Evolutionary conservation across 2,329 filamentous ascomycete species (phyloP), one percentile per base, ranked within the genome.

Genomic region (Cladosporium sp.): DNA sequence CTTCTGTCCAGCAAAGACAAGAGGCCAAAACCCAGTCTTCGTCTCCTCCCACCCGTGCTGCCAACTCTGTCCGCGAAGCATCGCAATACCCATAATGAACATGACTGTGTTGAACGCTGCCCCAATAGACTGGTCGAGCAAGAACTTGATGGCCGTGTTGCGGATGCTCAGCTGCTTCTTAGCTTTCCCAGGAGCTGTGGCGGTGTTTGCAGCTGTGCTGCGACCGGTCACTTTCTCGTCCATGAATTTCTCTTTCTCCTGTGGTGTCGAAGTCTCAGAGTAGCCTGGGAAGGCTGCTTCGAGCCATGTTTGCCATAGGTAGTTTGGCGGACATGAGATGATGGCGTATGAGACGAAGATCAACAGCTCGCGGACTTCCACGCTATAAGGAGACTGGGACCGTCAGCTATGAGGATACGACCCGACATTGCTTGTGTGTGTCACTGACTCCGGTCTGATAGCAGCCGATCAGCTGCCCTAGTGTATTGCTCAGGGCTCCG

Each of bases 301-400:
- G 53, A 96, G 80, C 68, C 82, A 89, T 39, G 84, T 81, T 78
- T 96, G 91, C 91, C 91, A 96, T 66, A 90, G 70, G 69, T 91
- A 90, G 74, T 97, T 97, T 44, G 89, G 89, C 2, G 91, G 91
- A 39, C 86, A 88, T 72, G 81, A 87, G 59, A 96, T 69, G 34
- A 89, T 69, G 62, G 86, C 83, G 77, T 87, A 96, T 54, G 90
- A 68, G 52, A 89, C 75, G 73, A 95, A 96, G 70, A 91, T 89
- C 64, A 91, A 75, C 42, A 96, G 79, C 3, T 88, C 84, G 4
- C 81, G 74, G 73, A 81, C 80, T 73, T 91, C 83, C 65, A 95
- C 76, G 22, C 76, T 72, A 53, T 89, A 80, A 10, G 83, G 73
- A 53, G 74, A 77, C 86, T 90, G 62, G 5, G 34, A 3, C 13